These are phyloP conservation scores for Cyberlindnera misumaiensis DNA, from an alignment of 805 yeast species.

Conservation along the genomic window DNA sequence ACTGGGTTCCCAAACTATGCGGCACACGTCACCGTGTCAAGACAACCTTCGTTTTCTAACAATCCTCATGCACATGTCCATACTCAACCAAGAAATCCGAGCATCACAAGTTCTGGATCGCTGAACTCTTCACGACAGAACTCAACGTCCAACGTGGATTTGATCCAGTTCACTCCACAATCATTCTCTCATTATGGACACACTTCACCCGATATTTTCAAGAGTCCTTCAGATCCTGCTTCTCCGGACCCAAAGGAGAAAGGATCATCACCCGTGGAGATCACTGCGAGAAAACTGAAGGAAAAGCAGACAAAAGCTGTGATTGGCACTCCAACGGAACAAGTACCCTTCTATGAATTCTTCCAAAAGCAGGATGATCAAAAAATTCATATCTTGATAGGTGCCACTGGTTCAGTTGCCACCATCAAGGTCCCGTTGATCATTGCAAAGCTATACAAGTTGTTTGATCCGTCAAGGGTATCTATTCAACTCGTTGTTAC, in stretches of 20 bases:
- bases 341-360: constrained; percentile 69
- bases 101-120: constrained; percentile 13
- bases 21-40: constrained; percentile 6
- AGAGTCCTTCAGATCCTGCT: neutral
- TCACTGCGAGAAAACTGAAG: neutral
- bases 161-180: constrained; percentile 19
- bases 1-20: constrained; percentile 2
- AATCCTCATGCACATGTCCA: neutral
- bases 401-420: constrained; percentile 95
- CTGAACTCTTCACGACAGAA: constrained; percentile 23
- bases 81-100: constrained; percentile 15
- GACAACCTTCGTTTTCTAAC: constrained; percentile 9
- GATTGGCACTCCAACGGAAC: constrained; percentile 54
- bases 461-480: constrained; percentile 66
- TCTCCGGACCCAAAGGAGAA: neutral
- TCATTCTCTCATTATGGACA: constrained; percentile 3
- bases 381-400: constrained; percentile 81
- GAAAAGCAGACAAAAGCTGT: constrained; percentile 39
- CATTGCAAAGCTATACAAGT: constrained; percentile 76
- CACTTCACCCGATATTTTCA: constrained; percentile 1
- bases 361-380: constrained; percentile 70
- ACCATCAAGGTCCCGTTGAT: constrained; percentile 89
- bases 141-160: constrained; percentile 20
- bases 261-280: constrained; percentile 1
- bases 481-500: constrained; percentile 84